Conservation (phyloP, 768 basidiomycete genomes). For the Mycena latifolia region DNA sequence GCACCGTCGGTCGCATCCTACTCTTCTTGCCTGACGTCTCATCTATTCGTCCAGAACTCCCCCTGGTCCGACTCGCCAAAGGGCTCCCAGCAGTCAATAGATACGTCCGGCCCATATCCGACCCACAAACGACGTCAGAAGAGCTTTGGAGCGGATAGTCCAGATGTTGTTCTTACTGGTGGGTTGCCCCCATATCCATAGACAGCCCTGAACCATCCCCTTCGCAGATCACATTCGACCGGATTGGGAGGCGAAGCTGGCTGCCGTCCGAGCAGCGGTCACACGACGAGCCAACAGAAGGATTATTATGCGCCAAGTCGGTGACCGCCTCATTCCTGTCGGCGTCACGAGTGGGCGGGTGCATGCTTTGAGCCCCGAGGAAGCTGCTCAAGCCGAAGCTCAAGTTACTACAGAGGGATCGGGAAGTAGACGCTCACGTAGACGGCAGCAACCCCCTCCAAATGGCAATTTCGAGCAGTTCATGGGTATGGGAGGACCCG, state of each 20-base stretch:
- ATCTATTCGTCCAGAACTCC: conserved; percentile 40
- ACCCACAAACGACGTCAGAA: conserved; percentile 85
- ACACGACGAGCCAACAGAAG: conserved; percentile 95
- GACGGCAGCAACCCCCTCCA: conserved; percentile 63
- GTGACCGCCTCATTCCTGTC: conserved; percentile 96
- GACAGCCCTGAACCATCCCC: conserved; percentile 21
- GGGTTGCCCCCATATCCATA: conserved; percentile 39
- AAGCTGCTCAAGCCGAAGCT: conserved; percentile 59
- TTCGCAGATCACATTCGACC: conserved; percentile 92
- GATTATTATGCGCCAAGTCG: conserved; percentile 98
- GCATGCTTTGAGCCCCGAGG: conserved; percentile 73
- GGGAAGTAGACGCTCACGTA: conserved; percentile 68
- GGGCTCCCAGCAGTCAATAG: conserved; percentile 55
- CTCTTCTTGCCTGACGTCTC: conserved; percentile 27
- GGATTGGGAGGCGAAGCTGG: conserved; percentile 97
- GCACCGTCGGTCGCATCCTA: conserved; percentile 61
- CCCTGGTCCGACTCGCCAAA: conserved; percentile 68
- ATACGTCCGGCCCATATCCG: conserved; percentile 50
- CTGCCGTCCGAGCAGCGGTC: conserved; percentile 94
- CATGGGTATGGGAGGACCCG: conserved; percentile 85
- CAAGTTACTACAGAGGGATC: conserved; percentile 46
- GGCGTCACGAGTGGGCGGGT: conserved; percentile 93
- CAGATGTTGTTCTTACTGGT: conserved; percentile 95
- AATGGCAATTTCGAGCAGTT: conserved; percentile 75
- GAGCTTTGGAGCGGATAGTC: conserved; percentile 87